These are phyloP conservation scores for Pleurotus eryngii DNA, from an alignment of 768 basidiomycete genomes.

Conservation along the genomic window DNA sequence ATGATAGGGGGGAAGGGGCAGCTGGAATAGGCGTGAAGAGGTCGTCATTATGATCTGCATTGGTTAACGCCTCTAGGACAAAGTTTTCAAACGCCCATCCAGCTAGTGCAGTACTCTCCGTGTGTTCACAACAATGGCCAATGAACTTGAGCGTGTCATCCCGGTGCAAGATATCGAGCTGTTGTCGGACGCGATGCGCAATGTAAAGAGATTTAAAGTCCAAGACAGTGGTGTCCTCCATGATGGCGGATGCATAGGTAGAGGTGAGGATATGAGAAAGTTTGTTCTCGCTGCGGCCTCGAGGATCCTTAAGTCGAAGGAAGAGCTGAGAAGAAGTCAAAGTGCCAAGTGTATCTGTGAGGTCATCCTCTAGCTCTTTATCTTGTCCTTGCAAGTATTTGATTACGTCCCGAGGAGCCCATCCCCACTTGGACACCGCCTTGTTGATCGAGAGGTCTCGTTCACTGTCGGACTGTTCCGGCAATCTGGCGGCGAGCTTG, in stretches of 20 bases:
- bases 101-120: background rate
- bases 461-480: background rate
- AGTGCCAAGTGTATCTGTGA: background rate
- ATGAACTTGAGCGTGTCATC: background rate
- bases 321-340: background rate
- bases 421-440: background rate
- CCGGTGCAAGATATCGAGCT: background rate
- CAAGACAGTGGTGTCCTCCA: background rate
- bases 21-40: background rate
- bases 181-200: background rate
- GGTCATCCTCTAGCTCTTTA: background rate
- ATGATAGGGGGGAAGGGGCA: background rate
- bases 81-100: background rate
- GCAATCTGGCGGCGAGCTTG: background rate
- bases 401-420: background rate
- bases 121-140: background rate
- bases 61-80: background rate
- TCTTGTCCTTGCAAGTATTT: background rate
- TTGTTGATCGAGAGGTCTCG: background rate
- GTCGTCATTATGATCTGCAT: background rate
- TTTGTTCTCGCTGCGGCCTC: too few relatives aligned
- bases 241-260: too few relatives aligned
- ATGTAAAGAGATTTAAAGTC: constrained; percentile 1
- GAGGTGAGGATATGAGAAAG: too few relatives aligned
- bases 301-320: too few relatives aligned